A percentile compares a stretch with the other conserved stretches of the same genome.
Evolutionary conservation across 345 rosid genomes (phyloP).

Genomic region (Eucalyptus tenuipes): DNA sequence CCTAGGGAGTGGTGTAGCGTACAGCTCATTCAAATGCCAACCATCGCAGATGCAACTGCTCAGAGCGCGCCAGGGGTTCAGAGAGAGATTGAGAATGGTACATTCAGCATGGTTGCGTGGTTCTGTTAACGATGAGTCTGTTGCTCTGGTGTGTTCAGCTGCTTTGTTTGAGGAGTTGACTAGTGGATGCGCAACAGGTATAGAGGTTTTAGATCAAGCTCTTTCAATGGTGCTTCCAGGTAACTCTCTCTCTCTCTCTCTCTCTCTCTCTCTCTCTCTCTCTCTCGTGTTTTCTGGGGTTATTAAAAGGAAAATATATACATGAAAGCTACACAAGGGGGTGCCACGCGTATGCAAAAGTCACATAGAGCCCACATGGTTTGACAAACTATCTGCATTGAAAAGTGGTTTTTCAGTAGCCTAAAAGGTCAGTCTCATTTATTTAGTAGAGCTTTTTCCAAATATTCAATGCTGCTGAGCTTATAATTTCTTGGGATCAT

Average conservation of each 20-base stretch:
- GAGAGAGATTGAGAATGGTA: conserved; percentile 46
- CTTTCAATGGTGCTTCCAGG: conserved; percentile 86
- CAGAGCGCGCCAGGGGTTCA: conserved; percentile 85
- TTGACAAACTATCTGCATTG: not conserved
- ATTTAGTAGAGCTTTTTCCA: not conserved
- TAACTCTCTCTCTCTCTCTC: not conserved
- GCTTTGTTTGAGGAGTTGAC: conserved; percentile 84
- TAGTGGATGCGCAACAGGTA: conserved; percentile 46
- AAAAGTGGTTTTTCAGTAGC: not conserved
- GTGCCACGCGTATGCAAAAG: not conserved
- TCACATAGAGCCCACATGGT: not conserved
- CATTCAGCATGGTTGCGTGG: conserved; percentile 67
- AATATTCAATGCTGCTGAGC: not conserved
- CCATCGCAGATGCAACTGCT: conserved; percentile 72
- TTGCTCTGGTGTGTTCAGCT: conserved; percentile 66
- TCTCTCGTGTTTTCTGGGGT: not conserved
- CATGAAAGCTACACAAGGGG: not conserved
- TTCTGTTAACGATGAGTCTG: conserved; percentile 54
- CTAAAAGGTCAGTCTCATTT: not conserved
- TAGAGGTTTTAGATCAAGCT: conserved; percentile 56
- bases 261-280: not conserved
- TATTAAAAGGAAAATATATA: not conserved
- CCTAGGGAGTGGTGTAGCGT: conserved; percentile 62
- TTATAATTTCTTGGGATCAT: not conserved
- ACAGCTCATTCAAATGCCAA: conserved; percentile 48